phyloP scores from a whole-genome alignment of 2,329 filamentous ascomycete genomes.

The Aureobasidium lini region DNA sequence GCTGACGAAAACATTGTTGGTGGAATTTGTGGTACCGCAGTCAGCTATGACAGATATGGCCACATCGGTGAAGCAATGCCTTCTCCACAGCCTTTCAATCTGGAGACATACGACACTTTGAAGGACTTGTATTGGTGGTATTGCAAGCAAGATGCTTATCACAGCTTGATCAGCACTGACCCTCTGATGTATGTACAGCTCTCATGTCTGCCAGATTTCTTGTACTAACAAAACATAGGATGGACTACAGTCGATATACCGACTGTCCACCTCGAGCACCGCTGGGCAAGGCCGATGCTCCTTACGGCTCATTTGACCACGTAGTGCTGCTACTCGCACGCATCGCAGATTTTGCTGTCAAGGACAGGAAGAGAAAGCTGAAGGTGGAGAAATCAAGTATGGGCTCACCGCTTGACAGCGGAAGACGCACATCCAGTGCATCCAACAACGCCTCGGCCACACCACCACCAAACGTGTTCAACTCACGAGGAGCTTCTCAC shows the following conservation, averaged over 20 bases:
- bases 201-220: background rate
- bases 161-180: conserved; percentile 82
- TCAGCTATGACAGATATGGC: conserved; percentile 53
- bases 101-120: conserved; percentile 72
- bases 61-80: conserved; percentile 29
- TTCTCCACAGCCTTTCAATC: conserved; percentile 44
- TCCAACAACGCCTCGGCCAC: background rate
- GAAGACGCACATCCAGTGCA: background rate
- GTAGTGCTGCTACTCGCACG: conserved; percentile 74
- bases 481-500: background rate
- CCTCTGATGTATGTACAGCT: conserved; percentile 63
- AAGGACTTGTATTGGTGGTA: conserved; percentile 95
- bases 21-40: conserved; percentile 47
- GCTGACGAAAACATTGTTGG: conserved; percentile 53
- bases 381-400: conserved; percentile 55
- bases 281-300: conserved; percentile 66
- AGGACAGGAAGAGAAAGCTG: conserved; percentile 71
- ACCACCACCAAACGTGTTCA: conserved; percentile 19
- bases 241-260: conserved; percentile 75
- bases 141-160: conserved; percentile 86
- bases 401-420: conserved; percentile 23
- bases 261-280: conserved; percentile 80
- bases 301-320: conserved; percentile 86
- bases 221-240: conserved; percentile 43
- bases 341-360: conserved; percentile 67